Evolutionary conservation across 495 filamentous ascomycete genomes (phyloP), one percentile per base, ranked within the genome.

Genomic region (Oidiodendron maius): DNA sequence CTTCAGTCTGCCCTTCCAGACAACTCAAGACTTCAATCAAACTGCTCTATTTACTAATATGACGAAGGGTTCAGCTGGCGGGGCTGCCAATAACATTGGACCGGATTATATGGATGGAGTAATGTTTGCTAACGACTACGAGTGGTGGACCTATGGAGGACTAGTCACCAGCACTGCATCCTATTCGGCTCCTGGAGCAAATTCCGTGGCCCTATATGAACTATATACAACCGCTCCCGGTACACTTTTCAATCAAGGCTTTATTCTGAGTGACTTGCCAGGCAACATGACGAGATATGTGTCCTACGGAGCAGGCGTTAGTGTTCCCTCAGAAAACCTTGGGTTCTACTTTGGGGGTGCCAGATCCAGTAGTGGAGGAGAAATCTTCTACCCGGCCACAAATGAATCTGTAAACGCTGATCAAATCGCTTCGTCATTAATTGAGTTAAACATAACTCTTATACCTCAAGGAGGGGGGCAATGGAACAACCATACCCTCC

Each of bases 271-370:
- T 5, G 15, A 56, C 4, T 66, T 83, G 0, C 58, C 74, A 0
- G 35, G 53, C 8, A 60, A 57, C 21, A 48, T 86, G 26, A 87
- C 79, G 3, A 70, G 76, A 30, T 87, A 81, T 57, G 58, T 89
- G 35, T 76, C 82, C 4, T 77, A 74, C 50, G 85, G 84, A 10
- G 84, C 74, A 1, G 74, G 70, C 0, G 81, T 73, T 6, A 83
- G 72, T 11, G 79, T 77, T 4, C 83, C 84, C 0, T 86, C 83
- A 8, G 84, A 89, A 62, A 83, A 88, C 50, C 71, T 77, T 44
- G 83, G 77, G 0, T 89, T 82, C 67, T 85, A 87, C 55, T 85
- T 89, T 55, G 75, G 78, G 3, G 85, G 85, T 0, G 68, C 79
- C 67, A 75, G 67, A 20, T 69, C 71, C 0, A 38, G 58, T 4